phyloP scores from a whole-genome alignment of 495 filamentous ascomycete genomes.

The Daldinia loculata region DNA sequence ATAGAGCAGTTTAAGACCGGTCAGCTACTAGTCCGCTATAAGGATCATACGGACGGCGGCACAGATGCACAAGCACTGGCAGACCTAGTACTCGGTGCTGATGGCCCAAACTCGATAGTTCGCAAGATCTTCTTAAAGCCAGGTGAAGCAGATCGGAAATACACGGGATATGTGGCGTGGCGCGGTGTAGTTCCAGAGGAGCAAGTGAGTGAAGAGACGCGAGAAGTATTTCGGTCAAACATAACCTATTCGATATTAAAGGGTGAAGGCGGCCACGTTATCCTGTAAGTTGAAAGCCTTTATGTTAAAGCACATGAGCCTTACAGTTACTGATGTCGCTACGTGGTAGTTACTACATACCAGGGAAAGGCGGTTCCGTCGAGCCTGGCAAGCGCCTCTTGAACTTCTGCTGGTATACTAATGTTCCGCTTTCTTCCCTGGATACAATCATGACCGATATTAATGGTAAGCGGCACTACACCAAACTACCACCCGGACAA shows the following conservation, averaged over 20 bases:
- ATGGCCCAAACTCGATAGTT: background rate
- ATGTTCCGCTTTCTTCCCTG: slow-evolving; percentile 47
- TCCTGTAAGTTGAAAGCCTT: background rate
- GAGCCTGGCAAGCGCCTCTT: slow-evolving; percentile 54
- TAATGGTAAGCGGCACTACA: background rate
- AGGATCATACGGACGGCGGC: background rate
- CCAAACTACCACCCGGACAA: background rate
- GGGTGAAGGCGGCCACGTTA: slow-evolving; percentile 6
- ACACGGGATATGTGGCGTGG: background rate
- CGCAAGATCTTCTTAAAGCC: background rate
- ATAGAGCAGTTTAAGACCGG: background rate
- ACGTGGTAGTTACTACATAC: slow-evolving; percentile 43
- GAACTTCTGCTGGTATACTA: slow-evolving; percentile 64
- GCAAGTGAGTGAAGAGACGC: slow-evolving; percentile 2
- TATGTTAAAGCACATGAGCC: background rate
- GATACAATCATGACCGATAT: background rate
- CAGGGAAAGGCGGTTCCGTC: slow-evolving; percentile 54
- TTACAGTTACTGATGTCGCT: background rate
- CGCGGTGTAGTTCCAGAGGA: background rate
- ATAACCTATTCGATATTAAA: slow-evolving; percentile 6
- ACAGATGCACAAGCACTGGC: background rate
- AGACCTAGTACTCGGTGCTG: background rate
- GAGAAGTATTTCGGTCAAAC: slow-evolving; percentile 4
- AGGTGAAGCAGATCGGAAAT: background rate
- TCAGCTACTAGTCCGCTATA: background rate